Evolutionary conservation across 139 green algal species (phyloP), one percentile per base, ranked within the genome.

Genomic region (Haematococcus sp.): DNA sequence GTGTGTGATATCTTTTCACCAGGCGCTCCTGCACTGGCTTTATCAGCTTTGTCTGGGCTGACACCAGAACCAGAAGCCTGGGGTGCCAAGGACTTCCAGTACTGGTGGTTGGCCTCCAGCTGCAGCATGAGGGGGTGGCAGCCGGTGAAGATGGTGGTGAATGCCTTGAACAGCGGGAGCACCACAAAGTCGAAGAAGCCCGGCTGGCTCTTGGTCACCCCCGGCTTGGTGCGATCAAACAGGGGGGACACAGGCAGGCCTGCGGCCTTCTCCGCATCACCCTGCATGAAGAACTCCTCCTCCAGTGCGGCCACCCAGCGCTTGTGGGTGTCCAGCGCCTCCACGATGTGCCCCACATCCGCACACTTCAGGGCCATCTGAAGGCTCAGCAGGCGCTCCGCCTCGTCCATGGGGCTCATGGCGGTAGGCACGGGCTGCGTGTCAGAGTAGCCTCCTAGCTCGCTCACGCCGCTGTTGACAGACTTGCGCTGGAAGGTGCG

Each of bases 331-430:
- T 74, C 51, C 67, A 81, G 73, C 7, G 72, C 70, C 43, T 73
- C 74, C 40, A 74, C 68, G 33, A 83, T 44, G 72, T 91, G 86
- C 19, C 86, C 86, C 11, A 91, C 31, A 70, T 91, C 86, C 0
- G 81, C 76, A 72, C 70, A 84, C 75, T 91, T 91, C 49, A 91
- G 67, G 16, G 76, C 83, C 74, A 87, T 70, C 74, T 88, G 82
- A 22, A 65, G 31, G 68, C 68, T 74, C 46, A 71, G 59, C 52
- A 81, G 20, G 23, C 78, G 78, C 72, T 88, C 82, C 32, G 81
- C 76, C 72, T 88, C 82, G 32, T 84, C 78, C 34, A 84, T 69
- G 1, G 82, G 82, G 34, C 11, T 7, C 40, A 49, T 19, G 40
- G 54, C 7, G 43, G 40, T 49, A n/a, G n/a, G n/a, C n/a, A n/a